Conservation (phyloP, 2,329 filamentous ascomycete species). For the Teratosphaeria viscida region DNA sequence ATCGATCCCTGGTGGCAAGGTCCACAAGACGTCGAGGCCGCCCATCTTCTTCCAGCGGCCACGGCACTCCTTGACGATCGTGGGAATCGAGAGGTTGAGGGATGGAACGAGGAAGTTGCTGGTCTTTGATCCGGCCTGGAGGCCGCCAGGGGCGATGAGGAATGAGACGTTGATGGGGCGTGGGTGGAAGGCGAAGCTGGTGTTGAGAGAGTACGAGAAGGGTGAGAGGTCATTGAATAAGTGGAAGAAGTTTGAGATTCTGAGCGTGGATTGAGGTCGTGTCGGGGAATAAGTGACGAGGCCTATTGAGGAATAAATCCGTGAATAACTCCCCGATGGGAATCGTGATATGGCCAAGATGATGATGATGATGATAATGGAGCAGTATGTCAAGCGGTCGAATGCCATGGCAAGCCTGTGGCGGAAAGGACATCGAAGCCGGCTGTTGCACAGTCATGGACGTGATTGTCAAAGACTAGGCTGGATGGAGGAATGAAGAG, state of each 20-base stretch:
- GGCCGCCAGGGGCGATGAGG: constrained; percentile 51
- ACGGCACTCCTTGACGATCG: constrained; percentile 81
- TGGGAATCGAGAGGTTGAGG: constrained; percentile 64
- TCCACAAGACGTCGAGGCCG: constrained; percentile 58
- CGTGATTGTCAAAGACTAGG: too few relatives aligned
- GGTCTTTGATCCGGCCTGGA: constrained; percentile 80
- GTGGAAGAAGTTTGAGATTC: constrained; percentile 65
- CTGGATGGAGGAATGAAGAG: too few relatives aligned
- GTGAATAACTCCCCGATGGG: too few relatives aligned
- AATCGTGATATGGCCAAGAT: too few relatives aligned
- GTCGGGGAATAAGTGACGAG: too few relatives aligned
- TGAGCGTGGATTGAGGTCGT: constrained; percentile 5
- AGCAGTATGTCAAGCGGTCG: too few relatives aligned
- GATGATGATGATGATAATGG: too few relatives aligned
- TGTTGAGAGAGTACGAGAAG: constrained; percentile 60
- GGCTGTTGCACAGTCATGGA: too few relatives aligned
- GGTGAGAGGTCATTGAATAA: constrained; percentile 56
- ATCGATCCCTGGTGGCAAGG: constrained; percentile 33
- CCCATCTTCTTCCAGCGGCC: constrained; percentile 86
- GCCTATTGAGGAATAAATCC: too few relatives aligned
- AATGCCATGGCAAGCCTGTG: too few relatives aligned
- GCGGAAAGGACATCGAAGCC: too few relatives aligned
- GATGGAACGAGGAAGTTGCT: constrained; percentile 60
- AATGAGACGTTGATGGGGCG: constrained; percentile 35
- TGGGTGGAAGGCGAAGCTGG: constrained; percentile 22